Conservation (phyloP, 2,329 filamentous ascomycete species). For the Ophiostoma tasmaniense region DNA sequence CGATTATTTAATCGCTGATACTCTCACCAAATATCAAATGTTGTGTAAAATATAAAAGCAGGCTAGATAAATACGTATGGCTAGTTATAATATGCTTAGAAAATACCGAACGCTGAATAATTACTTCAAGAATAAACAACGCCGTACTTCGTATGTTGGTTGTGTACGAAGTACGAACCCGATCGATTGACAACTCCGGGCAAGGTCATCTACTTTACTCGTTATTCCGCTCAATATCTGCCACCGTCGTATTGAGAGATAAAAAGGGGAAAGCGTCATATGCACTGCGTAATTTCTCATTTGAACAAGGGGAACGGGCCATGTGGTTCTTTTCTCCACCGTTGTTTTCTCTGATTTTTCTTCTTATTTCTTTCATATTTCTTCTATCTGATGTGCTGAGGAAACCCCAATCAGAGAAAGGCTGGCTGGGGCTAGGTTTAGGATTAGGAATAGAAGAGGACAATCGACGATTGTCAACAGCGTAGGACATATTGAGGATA, state of each 20-base stretch:
- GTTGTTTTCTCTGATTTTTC: background rate
- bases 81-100: too few relatives aligned
- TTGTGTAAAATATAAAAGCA: too few relatives aligned
- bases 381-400: background rate
- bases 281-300: conserved; percentile 5
- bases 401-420: background rate
- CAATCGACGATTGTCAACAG: background rate
- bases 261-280: background rate
- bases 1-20: too few relatives aligned
- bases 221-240: background rate
- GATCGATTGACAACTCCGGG: background rate
- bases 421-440: background rate
- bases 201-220: background rate
- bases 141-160: too few relatives aligned
- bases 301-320: background rate
- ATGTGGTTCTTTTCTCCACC: conserved; percentile 6
- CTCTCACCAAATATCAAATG: too few relatives aligned
- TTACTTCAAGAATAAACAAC: too few relatives aligned
- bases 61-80: too few relatives aligned
- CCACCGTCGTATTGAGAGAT: background rate
- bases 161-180: too few relatives aligned
- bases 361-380: background rate
- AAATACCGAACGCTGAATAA: too few relatives aligned
- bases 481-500: background rate
- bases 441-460: background rate